phyloP scores from a whole-genome alignment of 805 yeast genomes.

The Candida suzukii region DNA sequence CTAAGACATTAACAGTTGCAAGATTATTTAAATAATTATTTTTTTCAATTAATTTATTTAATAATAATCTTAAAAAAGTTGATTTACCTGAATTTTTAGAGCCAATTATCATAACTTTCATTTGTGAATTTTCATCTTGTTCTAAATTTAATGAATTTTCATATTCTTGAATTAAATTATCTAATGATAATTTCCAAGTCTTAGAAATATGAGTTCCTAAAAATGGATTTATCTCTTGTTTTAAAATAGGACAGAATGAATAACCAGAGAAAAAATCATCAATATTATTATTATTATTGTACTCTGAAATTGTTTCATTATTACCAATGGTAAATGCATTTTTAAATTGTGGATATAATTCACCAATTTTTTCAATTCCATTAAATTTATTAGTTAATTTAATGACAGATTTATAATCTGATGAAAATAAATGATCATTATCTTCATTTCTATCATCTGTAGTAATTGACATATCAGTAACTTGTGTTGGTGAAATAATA shows the following conservation, averaged over 20 bases:
- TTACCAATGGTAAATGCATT: constrained; percentile 24
- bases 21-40: constrained; percentile 7
- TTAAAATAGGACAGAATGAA: constrained; percentile 31
- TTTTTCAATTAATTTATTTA: constrained; percentile 37
- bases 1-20: constrained; percentile 43
- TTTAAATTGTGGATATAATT: constrained; percentile 37
- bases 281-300: constrained; percentile 1
- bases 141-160: constrained; percentile 4
- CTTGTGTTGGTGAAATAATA: constrained; percentile 35
- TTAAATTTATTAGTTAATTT: constrained; percentile 29
- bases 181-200: constrained; percentile 17
- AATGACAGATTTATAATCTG: constrained; percentile 36
- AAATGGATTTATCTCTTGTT: constrained; percentile 18
- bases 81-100: constrained; percentile 81
- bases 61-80: constrained; percentile 49
- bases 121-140: constrained; percentile 1
- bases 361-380: constrained; percentile 40
- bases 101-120: constrained; percentile 42
- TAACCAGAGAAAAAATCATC: constrained; percentile 20
- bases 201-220: constrained; percentile 20
- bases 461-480: constrained; percentile 22
- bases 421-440: constrained; percentile 30
- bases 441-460: constrained; percentile 23
- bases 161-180: constrained; percentile 8
- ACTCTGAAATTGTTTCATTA: constrained; percentile 9